phyloP scores from a whole-genome alignment of 768 basidiomycete genomes.

The Lentinula edodes region DNA sequence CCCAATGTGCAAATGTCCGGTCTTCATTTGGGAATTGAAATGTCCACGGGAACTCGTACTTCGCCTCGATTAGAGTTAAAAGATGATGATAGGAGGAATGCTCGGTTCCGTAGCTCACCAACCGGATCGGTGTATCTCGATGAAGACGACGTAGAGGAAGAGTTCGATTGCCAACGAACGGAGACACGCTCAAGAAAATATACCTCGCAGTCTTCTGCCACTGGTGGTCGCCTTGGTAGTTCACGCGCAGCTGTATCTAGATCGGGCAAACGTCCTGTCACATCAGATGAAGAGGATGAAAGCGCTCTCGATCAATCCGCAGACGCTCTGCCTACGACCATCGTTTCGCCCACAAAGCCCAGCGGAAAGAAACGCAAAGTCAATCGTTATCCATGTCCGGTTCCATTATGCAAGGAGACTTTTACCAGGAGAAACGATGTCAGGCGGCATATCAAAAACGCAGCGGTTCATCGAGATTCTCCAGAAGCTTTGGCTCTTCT shows the following conservation, averaged over 20 bases:
- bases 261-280: neutral
- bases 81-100: neutral
- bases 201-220: neutral
- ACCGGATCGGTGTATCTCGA: neutral
- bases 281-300: conserved; percentile 1
- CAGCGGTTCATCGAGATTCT: conserved; percentile 10
- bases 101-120: neutral
- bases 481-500: conserved; percentile 7
- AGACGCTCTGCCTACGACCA: neutral
- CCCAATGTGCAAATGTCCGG: conserved; percentile 2
- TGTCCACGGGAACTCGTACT: neutral
- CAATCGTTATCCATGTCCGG: conserved; percentile 10
- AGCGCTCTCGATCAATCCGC: neutral
- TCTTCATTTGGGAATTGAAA: neutral
- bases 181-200: neutral
- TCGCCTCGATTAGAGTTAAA: neutral
- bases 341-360: neutral
- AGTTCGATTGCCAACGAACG: neutral
- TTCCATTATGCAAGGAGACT: conserved; percentile 11
- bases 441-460: conserved; percentile 8
- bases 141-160: neutral
- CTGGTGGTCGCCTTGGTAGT: neutral
- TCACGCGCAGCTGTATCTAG: neutral
- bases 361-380: conserved; percentile 11
- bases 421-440: conserved; percentile 14